These are phyloP conservation scores for Melaleuca alternifolia DNA, from an alignment of 345 rosid genomes.

Conservation along the genomic window DNA sequence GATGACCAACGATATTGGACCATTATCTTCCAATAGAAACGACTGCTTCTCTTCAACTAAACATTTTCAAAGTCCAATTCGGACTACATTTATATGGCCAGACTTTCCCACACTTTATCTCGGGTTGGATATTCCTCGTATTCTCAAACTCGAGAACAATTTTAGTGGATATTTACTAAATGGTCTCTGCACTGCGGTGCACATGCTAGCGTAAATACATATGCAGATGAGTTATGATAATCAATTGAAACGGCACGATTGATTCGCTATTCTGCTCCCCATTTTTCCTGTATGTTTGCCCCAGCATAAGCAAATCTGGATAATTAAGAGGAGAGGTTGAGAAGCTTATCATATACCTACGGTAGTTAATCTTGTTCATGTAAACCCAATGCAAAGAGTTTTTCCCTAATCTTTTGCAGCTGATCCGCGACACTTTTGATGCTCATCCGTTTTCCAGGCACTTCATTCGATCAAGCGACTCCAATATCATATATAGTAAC, in stretches of 20 bases:
- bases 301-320: neutral
- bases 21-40: too few relatives aligned
- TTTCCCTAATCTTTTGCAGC: neutral
- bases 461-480: neutral
- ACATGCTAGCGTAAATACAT: neutral
- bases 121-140: too few relatives aligned
- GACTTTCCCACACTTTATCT: too few relatives aligned
- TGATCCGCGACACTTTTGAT: neutral
- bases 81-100: too few relatives aligned
- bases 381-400: neutral
- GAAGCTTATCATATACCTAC: neutral
- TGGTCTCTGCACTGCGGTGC: accelerated
- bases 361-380: neutral
- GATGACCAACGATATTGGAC: too few relatives aligned
- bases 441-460: neutral
- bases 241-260: neutral
- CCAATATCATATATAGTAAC: neutral
- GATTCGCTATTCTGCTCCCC: neutral
- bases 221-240: neutral
- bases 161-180: too few relatives aligned
- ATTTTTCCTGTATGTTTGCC: neutral
- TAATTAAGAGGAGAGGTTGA: neutral
- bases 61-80: too few relatives aligned
- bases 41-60: too few relatives aligned
- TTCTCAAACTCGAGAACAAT: too few relatives aligned